These are phyloP conservation scores for Saccharomyces eubayanus DNA, from an alignment of 805 yeast species.

Conservation along the genomic window DNA sequence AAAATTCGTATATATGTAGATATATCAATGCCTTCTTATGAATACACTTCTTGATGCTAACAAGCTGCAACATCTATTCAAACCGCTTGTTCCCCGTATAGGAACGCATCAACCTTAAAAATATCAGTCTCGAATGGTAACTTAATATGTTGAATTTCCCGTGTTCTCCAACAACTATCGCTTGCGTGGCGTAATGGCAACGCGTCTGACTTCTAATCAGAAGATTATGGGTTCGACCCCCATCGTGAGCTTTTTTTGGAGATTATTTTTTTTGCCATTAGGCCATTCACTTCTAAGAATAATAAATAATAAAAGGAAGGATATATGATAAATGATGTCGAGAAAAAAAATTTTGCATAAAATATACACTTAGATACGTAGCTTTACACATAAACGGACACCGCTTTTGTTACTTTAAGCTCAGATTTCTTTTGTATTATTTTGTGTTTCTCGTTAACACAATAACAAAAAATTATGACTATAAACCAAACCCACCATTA, in stretches of 20 bases:
- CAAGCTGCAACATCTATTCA: too few relatives aligned
- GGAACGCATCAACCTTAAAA: too few relatives aligned
- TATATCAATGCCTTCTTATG: too few relatives aligned
- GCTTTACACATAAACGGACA: not conserved
- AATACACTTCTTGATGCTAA: too few relatives aligned
- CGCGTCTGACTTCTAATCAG: conserved; percentile 51
- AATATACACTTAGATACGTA: not conserved
- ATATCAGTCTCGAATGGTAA: too few relatives aligned
- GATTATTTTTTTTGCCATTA: not conserved
- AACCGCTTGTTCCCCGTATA: too few relatives aligned
- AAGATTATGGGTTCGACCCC: conserved; percentile 51
- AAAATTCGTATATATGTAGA: too few relatives aligned
- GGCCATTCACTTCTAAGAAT: too few relatives aligned
- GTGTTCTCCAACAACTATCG: conserved; percentile 7
- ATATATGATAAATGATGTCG: not conserved
- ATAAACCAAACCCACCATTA: conserved; percentile 37
- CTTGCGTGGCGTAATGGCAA: conserved; percentile 51
- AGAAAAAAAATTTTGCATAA: not conserved
- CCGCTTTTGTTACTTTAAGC: not conserved
- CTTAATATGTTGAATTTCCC: too few relatives aligned
- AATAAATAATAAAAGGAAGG: too few relatives aligned
- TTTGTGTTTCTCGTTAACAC: not conserved
- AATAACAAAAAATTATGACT: not conserved
- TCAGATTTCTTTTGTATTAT: not conserved
- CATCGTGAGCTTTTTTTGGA: conserved; percentile 38